Evolutionary conservation across 176 grass and related monocot genomes (phyloP), one percentile per base, ranked within the genome.

Genomic region (Carex littledalei): DNA sequence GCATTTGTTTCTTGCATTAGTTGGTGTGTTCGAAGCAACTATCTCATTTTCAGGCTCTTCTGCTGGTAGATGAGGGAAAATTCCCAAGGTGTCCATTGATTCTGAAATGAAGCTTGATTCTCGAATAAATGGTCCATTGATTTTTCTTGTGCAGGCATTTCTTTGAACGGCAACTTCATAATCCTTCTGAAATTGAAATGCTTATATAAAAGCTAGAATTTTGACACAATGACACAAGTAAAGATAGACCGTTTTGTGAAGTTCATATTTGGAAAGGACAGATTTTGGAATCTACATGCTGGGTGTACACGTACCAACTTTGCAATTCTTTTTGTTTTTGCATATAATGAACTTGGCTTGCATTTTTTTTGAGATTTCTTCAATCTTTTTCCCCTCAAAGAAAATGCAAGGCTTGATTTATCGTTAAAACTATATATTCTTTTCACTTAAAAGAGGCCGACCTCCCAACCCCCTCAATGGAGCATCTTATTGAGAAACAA

Each of bases 91-190:
- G 66, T 90, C 73, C 31, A 90, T 91, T 4, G 95, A 97, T 84
- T 97, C 95, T 86, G 95, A 94, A 89, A 97, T 91, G 82, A 86
- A 97, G 87, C 95, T 97, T 86, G 91, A 91, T 87, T 93, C 94
- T 35, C 83, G 34, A 69, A 75, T 37, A 60, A 93, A 91, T 63
- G 91, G 80, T 80, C 53, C 45, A 70, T 85, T 91, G 52, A 91
- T 90, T 80, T 90, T 94, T 81, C 86, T 87, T 79, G 21, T 68
- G 87, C 54, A 63, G 76, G 57, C 35, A 76, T 93, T 89, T 56
- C 29, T 74, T 52, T 84, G 37, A 43, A 61, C 75, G 50, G 21
- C 65, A 81, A 91, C 41, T 32, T 45, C 60, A 37, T 70, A 84
- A 73, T 53, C 86, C 79, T 89, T 87, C 84, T 93, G 87, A 47